phyloP scores from a whole-genome alignment of 2,329 filamentous ascomycete species.

The Alternaria tenuissima region DNA sequence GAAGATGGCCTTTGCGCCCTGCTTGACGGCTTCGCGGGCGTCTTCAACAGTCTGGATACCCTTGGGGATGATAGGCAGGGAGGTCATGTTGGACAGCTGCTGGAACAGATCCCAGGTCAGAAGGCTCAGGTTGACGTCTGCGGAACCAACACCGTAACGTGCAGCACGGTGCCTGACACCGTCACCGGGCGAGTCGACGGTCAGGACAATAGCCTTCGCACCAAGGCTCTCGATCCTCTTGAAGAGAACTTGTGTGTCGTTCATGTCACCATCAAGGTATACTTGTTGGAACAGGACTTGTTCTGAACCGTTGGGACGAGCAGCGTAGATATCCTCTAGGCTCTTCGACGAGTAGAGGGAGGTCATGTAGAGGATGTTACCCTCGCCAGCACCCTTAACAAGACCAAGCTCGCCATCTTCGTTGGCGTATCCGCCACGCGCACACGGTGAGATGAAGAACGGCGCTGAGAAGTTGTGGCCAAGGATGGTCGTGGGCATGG shows the following conservation, averaged over 20 bases:
- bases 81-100: conserved; percentile 48
- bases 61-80: conserved; percentile 52
- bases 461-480: conserved; percentile 63
- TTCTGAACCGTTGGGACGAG: conserved; percentile 12
- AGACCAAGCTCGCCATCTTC: conserved; percentile 60
- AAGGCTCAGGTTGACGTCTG: conserved; percentile 40
- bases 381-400: conserved; percentile 59
- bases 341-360: conserved; percentile 48
- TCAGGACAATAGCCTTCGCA: conserved; percentile 53
- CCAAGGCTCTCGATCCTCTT: conserved; percentile 43
- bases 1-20: conserved; percentile 51
- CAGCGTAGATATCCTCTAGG: conserved; percentile 26
- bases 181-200: conserved; percentile 52
- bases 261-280: conserved; percentile 48
- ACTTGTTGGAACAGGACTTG: conserved; percentile 54
- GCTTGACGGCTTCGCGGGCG: conserved; percentile 46
- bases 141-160: conserved; percentile 43
- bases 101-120: conserved; percentile 49
- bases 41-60: conserved; percentile 53
- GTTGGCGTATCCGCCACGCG: conserved; percentile 54
- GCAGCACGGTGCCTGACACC: conserved; percentile 50
- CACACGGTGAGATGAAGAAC: conserved; percentile 63
- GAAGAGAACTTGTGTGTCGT: conserved; percentile 43
- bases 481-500: conserved; percentile 58
- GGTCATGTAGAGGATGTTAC: conserved; percentile 61